These are phyloP conservation scores for Leucosporidium creatinivorum DNA, from an alignment of 768 basidiomycete species.

Conservation along the genomic window DNA sequence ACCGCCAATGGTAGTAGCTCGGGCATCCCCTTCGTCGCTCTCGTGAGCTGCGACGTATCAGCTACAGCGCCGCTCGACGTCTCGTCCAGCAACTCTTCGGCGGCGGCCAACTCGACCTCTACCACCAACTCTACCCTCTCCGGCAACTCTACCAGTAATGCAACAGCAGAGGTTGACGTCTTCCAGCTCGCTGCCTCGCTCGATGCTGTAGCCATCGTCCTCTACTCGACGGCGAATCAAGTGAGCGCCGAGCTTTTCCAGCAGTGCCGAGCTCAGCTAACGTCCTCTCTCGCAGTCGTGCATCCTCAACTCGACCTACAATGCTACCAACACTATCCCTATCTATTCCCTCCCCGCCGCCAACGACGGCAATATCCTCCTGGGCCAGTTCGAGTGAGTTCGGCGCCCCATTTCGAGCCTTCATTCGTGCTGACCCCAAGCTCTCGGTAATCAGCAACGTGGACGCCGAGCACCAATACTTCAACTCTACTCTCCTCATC, in stretches of 20 bases:
- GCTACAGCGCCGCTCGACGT: not conserved
- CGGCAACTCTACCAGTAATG: not conserved
- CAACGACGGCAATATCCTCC: not conserved
- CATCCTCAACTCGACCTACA: not conserved
- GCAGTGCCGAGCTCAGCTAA: not conserved
- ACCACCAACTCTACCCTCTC: not conserved
- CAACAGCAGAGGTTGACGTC: not conserved
- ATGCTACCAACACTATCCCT: conserved; percentile 3
- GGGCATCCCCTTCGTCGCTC: conserved; percentile 16
- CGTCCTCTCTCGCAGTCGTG: not conserved
- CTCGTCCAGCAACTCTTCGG: not conserved
- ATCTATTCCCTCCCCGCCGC: conserved; percentile 4
- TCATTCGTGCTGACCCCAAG: not conserved
- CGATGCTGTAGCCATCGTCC: not conserved
- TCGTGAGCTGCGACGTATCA: conserved; percentile 24
- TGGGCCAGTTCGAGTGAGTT: not conserved
- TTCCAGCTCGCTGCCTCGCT: not conserved
- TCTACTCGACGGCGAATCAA: not conserved
- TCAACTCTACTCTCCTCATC: conserved; percentile 16
- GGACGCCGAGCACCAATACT: not conserved
- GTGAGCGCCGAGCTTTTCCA: not conserved
- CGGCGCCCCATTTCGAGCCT: not conserved
- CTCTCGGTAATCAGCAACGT: conserved; percentile 1
- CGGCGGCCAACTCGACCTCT: not conserved
- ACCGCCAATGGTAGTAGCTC: not conserved